phyloP scores from a whole-genome alignment of 768 basidiomycete species.

The Pilatotrama ljubarskyi region DNA sequence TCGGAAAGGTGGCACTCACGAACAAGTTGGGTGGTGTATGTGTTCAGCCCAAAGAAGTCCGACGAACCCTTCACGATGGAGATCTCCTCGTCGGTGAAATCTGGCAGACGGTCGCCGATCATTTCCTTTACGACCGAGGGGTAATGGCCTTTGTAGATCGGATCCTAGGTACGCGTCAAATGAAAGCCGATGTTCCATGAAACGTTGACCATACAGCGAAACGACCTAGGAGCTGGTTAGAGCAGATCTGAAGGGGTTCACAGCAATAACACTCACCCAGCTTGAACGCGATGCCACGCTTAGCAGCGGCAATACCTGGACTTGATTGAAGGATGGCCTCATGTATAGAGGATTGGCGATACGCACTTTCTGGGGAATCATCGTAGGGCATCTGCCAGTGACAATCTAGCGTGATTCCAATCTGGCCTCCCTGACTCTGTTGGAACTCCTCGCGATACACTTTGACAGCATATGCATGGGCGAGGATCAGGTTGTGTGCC shows the following conservation, averaged over 20 bases:
- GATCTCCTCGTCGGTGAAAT: constrained; percentile 57
- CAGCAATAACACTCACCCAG: constrained; percentile 34
- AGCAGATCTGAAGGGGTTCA: background rate
- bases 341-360: background rate
- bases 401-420: constrained; percentile 79
- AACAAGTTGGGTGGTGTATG: constrained; percentile 66
- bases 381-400: constrained; percentile 77
- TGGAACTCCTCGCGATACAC: constrained; percentile 71
- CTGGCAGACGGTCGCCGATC: constrained; percentile 57
- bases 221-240: background rate
- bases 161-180: constrained; percentile 42
- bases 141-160: constrained; percentile 72
- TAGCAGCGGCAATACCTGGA: constrained; percentile 41
- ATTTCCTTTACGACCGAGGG: constrained; percentile 58
- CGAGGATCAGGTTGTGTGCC: constrained; percentile 63
- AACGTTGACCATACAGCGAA: constrained; percentile 15
- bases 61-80: constrained; percentile 61
- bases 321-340: background rate
- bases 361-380: constrained; percentile 63
- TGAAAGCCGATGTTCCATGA: background rate
- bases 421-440: constrained; percentile 57
- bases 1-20: constrained; percentile 37
- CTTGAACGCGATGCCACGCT: constrained; percentile 43
- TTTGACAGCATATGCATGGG: constrained; percentile 69
- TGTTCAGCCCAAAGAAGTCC: constrained; percentile 75